Evolutionary conservation across 108 stramenopile genomes (phyloP), one percentile per base, ranked within the genome.

Genomic region (Cafeteria roenbergensis): DNA sequence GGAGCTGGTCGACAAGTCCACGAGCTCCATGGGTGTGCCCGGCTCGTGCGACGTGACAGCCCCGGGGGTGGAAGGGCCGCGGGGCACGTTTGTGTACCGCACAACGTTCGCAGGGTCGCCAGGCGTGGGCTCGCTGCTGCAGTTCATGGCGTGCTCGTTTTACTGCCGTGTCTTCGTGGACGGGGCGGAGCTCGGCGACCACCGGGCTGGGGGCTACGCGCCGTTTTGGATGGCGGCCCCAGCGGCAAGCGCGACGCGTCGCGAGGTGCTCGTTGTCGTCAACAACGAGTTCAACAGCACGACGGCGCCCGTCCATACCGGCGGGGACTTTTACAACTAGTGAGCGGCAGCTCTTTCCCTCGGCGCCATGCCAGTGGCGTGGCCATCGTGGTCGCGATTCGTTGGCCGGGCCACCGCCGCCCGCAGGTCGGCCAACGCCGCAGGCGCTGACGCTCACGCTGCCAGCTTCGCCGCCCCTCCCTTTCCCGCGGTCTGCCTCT

Each of bases 241-340:
- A 0, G 6, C 66, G 28, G 30, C 48, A 35, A 12, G 51, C 29
- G 21, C n/a, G 22, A 25, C 14, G 33, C 12, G 3, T 24, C 52
- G 55, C 30, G 34, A 26, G 31, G 1, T 75, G 22, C 25, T 66
- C 26, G 78, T 78, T 0, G n/a, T 78, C 35, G 78, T 68, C 0
- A 73, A 78, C 57, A 75, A 75, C 68, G 69, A 73, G 38, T 78
- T 72, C 63, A 78, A 78, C 60, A 31, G 12, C 1, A 78, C 78
- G 0, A 75, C 74, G 0, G 78, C 78, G 12, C 78, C 78, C 4
- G 0, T 72, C 28, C 78, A 78, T 59, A 75, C 73, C 1, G 74
- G 78, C n/a, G 78, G 78, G 31, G 78, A 78, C 51, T 78, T 75
- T 68, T 78, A 68, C 65, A 73, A 78, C 37, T 78, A 72, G 34